These are phyloP conservation scores for Babesia sp. DNA, from an alignment of 169 alveolate species.

Conservation along the genomic window DNA sequence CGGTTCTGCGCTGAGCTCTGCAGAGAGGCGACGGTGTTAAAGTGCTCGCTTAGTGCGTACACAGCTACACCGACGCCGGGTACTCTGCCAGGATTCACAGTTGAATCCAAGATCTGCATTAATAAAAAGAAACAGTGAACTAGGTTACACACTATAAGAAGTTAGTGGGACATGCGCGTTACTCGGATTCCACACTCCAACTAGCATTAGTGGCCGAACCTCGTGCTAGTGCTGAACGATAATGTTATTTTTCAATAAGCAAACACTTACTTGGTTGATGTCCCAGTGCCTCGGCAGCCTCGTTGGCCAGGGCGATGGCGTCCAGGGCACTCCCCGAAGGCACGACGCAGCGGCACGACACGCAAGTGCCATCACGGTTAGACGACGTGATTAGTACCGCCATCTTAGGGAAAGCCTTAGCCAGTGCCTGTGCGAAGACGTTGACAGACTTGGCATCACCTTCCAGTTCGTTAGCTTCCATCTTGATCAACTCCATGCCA, in stretches of 20 bases:
- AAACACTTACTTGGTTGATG: slow-evolving; percentile 4
- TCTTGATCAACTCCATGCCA: slow-evolving; percentile 17
- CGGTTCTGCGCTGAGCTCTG: slow-evolving; percentile 7
- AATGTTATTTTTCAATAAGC: background rate
- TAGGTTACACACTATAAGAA: background rate
- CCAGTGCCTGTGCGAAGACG: slow-evolving; percentile 39
- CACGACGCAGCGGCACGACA: slow-evolving; percentile 44
- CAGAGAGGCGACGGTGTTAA: slow-evolving; percentile 28
- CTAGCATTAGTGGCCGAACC: slow-evolving; percentile 61
- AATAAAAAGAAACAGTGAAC: slow-evolving; percentile 14
- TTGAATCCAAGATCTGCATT: slow-evolving; percentile 42
- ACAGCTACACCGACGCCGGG: slow-evolving; percentile 43
- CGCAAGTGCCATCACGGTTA: slow-evolving; percentile 4
- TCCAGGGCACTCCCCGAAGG: slow-evolving; percentile 41
- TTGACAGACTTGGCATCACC: slow-evolving; percentile 55
- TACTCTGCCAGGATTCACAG: slow-evolving; percentile 10
- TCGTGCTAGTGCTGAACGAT: slow-evolving; percentile 26
- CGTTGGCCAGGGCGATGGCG: slow-evolving; percentile 48
- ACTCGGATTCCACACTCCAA: slow-evolving; percentile 49
- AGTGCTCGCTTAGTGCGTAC: slow-evolving; percentile 10
- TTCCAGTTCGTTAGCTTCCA: slow-evolving; percentile 47
- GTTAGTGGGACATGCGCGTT: background rate
- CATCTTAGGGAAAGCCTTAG: slow-evolving; percentile 52
- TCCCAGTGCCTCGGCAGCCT: slow-evolving; percentile 36
- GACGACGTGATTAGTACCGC: slow-evolving; percentile 40